Evolutionary conservation across 1,284 basidiomycete species (phyloP).

Genomic region (Ceratobasidium sp.): DNA sequence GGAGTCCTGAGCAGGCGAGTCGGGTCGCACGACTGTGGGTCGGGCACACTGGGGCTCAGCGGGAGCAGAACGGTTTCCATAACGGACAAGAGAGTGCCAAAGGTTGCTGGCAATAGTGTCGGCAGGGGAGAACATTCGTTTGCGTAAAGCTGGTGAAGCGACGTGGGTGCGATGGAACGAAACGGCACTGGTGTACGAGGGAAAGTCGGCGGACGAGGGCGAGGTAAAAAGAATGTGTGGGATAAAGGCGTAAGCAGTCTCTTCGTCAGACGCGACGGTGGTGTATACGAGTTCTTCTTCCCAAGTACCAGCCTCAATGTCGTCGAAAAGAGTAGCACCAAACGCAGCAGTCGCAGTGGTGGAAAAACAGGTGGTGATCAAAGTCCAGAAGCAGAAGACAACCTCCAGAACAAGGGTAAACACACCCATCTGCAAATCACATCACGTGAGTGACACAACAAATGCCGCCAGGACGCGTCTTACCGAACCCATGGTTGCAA

Average conservation of each 20-base stretch:
- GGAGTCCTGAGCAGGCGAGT: background rate
- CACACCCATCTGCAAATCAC: constrained; percentile 25
- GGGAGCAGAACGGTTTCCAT: background rate
- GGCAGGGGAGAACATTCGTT: constrained; percentile 11
- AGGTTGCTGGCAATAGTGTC: constrained; percentile 27
- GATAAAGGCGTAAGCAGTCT: background rate
- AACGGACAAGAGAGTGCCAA: constrained; percentile 7
- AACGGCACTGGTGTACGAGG: constrained; percentile 23
- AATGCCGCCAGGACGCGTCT: constrained; percentile 2
- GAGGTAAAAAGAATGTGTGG: constrained; percentile 6
- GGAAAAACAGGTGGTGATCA: constrained; percentile 25
- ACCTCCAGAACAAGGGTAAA: background rate
- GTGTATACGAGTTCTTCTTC: constrained; percentile 10
- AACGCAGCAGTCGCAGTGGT: constrained; percentile 31
- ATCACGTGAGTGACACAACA: constrained; percentile 24
- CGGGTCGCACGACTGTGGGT: background rate
- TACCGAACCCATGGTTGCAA: background rate
- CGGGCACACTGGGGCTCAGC: background rate
- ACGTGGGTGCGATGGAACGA: background rate
- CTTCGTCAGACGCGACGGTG: background rate
- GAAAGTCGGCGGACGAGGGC: background rate
- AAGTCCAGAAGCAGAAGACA: constrained; percentile 23
- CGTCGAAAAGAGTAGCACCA: constrained; percentile 7
- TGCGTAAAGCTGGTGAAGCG: constrained; percentile 5
- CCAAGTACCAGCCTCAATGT: constrained; percentile 31